A percentile compares a stretch with the other conserved stretches of the same genome.
Conservation (phyloP, 306 rosid species). For the Quercus ilex region DNA sequence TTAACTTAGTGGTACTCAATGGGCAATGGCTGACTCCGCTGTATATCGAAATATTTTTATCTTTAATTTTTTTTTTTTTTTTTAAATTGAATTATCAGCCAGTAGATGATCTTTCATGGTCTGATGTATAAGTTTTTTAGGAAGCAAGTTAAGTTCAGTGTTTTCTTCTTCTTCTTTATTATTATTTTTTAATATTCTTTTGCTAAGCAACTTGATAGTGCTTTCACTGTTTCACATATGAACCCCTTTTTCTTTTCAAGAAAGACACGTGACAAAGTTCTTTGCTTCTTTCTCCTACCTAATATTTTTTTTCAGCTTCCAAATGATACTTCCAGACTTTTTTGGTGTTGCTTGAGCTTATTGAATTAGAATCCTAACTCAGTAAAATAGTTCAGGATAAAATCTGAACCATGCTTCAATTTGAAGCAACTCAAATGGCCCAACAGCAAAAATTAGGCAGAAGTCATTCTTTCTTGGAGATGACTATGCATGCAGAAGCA, state of each 20-base stretch:
- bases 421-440: not conserved
- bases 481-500: not conserved
- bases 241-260: no score
- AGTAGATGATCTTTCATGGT: not conserved
- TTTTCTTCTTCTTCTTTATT: no score
- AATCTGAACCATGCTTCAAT: not conserved
- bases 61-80: no score
- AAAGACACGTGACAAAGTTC: no score
- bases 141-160: not conserved
- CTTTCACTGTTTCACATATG: no score
- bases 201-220: no score
- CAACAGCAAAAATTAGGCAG: not conserved
- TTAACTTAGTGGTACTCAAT: not conserved
- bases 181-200: no score
- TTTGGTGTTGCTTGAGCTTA: not conserved
- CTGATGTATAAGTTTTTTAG: not conserved
- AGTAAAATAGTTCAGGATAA: not conserved
- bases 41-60: no score
- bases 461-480: not conserved
- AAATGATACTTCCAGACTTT: not conserved
- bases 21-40: not conserved
- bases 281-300: no score
- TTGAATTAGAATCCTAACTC: not conserved
- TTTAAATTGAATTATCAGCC: not conserved
- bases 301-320: not conserved